Percentiles rank a stretch among this genome's conserved stretches.
phyloP scores from a whole-genome alignment of 2,329 filamentous ascomycete species.

The Biscogniauxia mediterranea region DNA sequence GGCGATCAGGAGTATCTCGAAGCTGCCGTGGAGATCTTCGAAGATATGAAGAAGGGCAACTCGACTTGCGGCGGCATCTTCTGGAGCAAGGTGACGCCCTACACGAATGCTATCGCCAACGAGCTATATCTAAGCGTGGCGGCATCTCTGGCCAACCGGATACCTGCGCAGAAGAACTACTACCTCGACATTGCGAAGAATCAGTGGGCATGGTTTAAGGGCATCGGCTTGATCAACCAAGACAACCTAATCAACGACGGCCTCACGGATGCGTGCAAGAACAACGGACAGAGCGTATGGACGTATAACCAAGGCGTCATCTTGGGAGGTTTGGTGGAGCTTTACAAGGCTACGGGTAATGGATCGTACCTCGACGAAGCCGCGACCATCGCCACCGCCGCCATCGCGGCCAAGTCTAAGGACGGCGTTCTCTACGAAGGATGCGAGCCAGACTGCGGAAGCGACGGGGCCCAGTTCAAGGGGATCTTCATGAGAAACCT shows the following conservation, averaged over 20 bases:
- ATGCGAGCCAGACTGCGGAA: conserved; percentile 52
- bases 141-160: conserved; percentile 51
- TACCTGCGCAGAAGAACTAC: conserved; percentile 34
- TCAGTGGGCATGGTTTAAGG: conserved; percentile 53
- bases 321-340: conserved; percentile 51
- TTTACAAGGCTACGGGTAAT: conserved; percentile 44
- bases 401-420: conserved; percentile 42
- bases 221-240: conserved; percentile 49
- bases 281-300: conserved; percentile 46
- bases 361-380: conserved; percentile 41
- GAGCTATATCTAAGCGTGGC: conserved; percentile 54
- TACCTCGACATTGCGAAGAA: conserved; percentile 47
- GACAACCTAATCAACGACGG: conserved; percentile 53
- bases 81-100: conserved; percentile 53
- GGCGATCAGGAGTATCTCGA: conserved; percentile 46
- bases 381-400: conserved; percentile 48
- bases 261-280: conserved; percentile 45
- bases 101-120: conserved; percentile 54
- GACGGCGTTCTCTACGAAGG: conserved; percentile 52
- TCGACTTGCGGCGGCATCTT: conserved; percentile 54
- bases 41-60: conserved; percentile 50
- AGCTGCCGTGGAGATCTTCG: conserved; percentile 51
- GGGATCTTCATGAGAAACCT: conserved; percentile 68
- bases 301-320: conserved; percentile 59
- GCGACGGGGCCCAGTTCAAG: conserved; percentile 64